These are phyloP conservation scores for Trypanosoma scelopori DNA, from an alignment of 208 protist genomes.

Conservation along the genomic window DNA sequence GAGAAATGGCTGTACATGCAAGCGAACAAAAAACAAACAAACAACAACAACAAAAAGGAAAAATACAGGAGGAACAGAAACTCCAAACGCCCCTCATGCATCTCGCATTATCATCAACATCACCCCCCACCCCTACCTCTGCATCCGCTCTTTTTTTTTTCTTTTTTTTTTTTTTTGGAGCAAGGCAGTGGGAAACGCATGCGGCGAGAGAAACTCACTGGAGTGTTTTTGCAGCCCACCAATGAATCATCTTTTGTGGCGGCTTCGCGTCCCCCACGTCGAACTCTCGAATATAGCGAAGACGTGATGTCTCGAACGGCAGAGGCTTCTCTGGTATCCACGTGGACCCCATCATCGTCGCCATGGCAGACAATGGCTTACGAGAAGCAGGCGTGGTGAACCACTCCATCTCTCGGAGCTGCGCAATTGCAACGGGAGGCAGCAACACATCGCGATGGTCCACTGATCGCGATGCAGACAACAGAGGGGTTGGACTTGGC, in stretches of 20 bases:
- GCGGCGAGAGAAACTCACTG: background rate
- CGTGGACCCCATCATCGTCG: background rate
- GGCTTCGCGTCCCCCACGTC: slow-evolving; percentile 9
- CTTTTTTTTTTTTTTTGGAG: slow-evolving; percentile 13
- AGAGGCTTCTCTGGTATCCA: slow-evolving; percentile 14
- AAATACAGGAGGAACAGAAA: no score
- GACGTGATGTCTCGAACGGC: slow-evolving; percentile 32
- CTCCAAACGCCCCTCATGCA: no score
- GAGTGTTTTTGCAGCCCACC: slow-evolving; percentile 9
- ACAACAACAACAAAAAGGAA: background rate
- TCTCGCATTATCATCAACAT: no score
- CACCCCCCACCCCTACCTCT: no score
- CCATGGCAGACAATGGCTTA: background rate
- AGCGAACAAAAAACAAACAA: slow-evolving; percentile 20
- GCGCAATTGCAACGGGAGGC: slow-evolving; percentile 18
- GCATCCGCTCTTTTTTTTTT: no score
- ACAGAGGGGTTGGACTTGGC: background rate
- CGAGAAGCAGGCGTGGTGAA: background rate
- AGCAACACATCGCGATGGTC: background rate
- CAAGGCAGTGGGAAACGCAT: background rate
- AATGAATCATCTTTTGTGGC: slow-evolving; percentile 9
- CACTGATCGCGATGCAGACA: no score
- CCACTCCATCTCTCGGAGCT: slow-evolving; percentile 10
- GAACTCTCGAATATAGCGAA: slow-evolving; percentile 18
- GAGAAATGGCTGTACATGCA: slow-evolving; percentile 6